Base-by-base conservation (phyloP, 768 basidiomycete genomes). In the Clitopilus hobsonii region DNA sequence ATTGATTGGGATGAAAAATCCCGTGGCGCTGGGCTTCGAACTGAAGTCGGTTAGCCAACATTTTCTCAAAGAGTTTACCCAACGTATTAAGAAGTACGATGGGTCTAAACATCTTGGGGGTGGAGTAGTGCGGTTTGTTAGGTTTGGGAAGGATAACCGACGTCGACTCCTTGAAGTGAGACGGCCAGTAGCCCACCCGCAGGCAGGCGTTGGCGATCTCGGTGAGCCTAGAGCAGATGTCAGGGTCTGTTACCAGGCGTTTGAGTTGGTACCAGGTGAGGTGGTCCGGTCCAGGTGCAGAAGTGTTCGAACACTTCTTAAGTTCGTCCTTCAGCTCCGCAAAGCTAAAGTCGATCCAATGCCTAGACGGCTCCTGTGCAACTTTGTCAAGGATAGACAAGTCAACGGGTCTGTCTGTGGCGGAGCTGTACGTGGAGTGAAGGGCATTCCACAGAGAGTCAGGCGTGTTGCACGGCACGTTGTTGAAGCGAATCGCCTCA, bases 141-240 rank as follows among this genome's bases (percentile, higher is more conserved):
- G 55, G 55, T 23, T 56, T 53, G 1, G 38, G 55, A 13, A 56
- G 18, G 5, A 56, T 53, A 1, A 29, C 55, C 13, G 45, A 38
- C 1, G 16, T 24, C 14, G 51, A 53, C 28, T 53, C 36, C 30
- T 56, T 56, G 28, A 56, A 56, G 6, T 53, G 28, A 28, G 16
- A 22, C 1, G 55, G 55, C 25, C 38, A 54, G 8, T 47, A n/a
- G 1, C 38, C 53, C 3, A 25, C 25, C 18, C 13, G 24, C 4
- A 54, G 26, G 47, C 47, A 54, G n/a, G 53, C 41, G 49, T 54
- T 47, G 4, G 24, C 30, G 18, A 54, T 28, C 23, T 38, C 25
- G 14, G 27, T 23, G 18, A 54, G 23, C 20, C 16, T 32, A 14
- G 13, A 16, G 1, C 22, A 25, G n/a, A 28, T 26, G 6, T 3